phyloP scores from a whole-genome alignment of 805 yeast genomes.

The Komagataella phaffii region DNA sequence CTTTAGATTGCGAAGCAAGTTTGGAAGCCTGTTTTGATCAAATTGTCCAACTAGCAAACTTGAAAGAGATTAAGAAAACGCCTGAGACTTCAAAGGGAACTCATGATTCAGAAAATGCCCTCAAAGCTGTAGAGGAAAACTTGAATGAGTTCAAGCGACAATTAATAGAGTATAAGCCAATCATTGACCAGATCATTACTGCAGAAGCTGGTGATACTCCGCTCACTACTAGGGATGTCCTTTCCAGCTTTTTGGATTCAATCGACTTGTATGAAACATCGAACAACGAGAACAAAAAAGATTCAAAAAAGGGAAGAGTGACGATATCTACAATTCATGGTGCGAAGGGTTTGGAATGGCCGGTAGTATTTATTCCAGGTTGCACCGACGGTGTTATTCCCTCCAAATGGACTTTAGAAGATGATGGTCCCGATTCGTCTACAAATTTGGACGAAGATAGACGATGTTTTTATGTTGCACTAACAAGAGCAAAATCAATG shows the following conservation, averaged over 20 bases:
- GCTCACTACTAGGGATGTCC: slow-evolving; percentile 2
- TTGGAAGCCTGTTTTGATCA: slow-evolving; percentile 8
- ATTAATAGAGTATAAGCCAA: slow-evolving; percentile 9
- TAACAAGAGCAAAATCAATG: slow-evolving; percentile 58
- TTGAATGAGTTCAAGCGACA: slow-evolving; percentile 15
- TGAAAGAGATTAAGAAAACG: slow-evolving; percentile 2
- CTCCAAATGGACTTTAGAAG: slow-evolving; percentile 27
- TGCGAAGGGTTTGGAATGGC: slow-evolving; percentile 94
- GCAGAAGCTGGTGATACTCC: neutral
- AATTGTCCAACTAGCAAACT: slow-evolving; percentile 8
- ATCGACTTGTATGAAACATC: slow-evolving; percentile 16
- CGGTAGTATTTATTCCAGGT: slow-evolving; percentile 74
- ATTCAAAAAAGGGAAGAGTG: slow-evolving; percentile 9
- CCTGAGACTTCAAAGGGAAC: neutral
- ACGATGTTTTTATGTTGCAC: slow-evolving; percentile 77
- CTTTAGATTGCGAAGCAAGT: neutral
- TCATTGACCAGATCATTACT: slow-evolving; percentile 9
- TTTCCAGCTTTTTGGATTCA: slow-evolving; percentile 18
- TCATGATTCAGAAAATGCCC: slow-evolving; percentile 1
- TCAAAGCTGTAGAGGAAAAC: slow-evolving; percentile 6
- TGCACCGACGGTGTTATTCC: slow-evolving; percentile 58
- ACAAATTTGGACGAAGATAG: slow-evolving; percentile 58
- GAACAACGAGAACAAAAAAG: slow-evolving; percentile 3
- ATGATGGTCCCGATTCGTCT: slow-evolving; percentile 10
- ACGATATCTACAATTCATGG: slow-evolving; percentile 76